Base-by-base conservation (phyloP, 331 rosid genomes). In the Arachis monticola region DNA sequence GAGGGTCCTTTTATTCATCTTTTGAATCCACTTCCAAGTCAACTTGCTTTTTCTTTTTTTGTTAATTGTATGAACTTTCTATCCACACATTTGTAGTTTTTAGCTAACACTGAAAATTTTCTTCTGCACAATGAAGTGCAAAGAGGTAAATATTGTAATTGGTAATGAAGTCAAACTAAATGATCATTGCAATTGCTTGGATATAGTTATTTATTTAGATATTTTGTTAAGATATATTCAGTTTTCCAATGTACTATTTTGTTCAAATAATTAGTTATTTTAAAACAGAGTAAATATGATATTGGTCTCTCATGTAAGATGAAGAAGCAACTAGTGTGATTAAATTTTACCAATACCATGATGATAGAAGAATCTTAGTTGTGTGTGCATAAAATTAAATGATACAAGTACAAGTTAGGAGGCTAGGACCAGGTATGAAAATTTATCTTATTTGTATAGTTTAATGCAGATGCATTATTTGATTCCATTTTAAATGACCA, bases 1-100 rank as follows among this genome's bases (percentile, higher is more conserved):
- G 83, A 78, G 4, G 78, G 60, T 70, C 70, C 67, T 80, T 80
- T 69, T 32, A 58, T 84, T 65, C 80, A 45, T 60, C 56, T 85
- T 74, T 79, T 80, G 78, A 73, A 83, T 84, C 59, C 81, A 82
- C 72, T 75, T 58, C 72, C 80, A 60, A 52, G 44, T 70, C 51
- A 66, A 55, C 64, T 17, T 58, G 61, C 72, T 13, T 67, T 40
- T 73, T 69, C 73, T 74, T 27, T 67, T 40, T 73, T 69, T 76
- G 76, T 75, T 77, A 55, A 58, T 57, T 81, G 78, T 75, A 77
- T 69, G 77, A 72, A 62, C 75, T 63, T 69, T 76, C 17, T 41
- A 56, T 80, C 72, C 82, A 73, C 77, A 82, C 80, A 53, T 50
- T 79, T 79, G 73, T 77, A 68, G 57, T 22, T 71, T 40, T 27